A percentile compares a stretch with the other conserved stretches of the same genome.
Evolutionary conservation across 805 yeast genomes (phyloP).

Genomic region (Myxozyma monticola): DNA sequence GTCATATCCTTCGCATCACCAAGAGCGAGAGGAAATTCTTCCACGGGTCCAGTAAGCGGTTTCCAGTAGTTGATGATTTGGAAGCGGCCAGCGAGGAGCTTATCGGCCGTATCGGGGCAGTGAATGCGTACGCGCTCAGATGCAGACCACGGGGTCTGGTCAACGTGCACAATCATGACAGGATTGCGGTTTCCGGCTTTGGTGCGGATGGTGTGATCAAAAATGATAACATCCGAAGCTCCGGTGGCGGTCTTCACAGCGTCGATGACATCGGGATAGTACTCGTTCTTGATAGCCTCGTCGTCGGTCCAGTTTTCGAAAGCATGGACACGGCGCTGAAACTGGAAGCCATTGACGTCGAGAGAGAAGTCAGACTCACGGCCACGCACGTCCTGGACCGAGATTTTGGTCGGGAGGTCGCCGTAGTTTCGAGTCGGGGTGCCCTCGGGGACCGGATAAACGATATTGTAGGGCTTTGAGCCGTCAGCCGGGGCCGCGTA

Average conservation of each 20-base stretch:
- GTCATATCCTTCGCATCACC: slow-evolving; percentile 29
- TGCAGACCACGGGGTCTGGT: slow-evolving; percentile 32
- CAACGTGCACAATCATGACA: slow-evolving; percentile 31
- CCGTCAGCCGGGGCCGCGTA: slow-evolving; percentile 22
- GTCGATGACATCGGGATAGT: slow-evolving; percentile 29
- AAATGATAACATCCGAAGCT: slow-evolving; percentile 28
- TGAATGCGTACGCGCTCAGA: slow-evolving; percentile 29
- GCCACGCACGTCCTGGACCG: slow-evolving; percentile 18
- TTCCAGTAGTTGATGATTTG: slow-evolving; percentile 35
- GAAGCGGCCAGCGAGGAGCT: slow-evolving; percentile 26
- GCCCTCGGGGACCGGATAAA: slow-evolving; percentile 35
- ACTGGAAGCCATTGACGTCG: slow-evolving; percentile 27
- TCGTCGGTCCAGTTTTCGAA: slow-evolving; percentile 25
- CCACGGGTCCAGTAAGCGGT: slow-evolving; percentile 27
- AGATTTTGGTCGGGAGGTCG: neutral
- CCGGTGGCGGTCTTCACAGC: slow-evolving; percentile 32
- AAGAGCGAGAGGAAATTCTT: slow-evolving; percentile 32
- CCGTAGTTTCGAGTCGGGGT: slow-evolving; percentile 26
- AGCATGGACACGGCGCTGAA: slow-evolving; percentile 18
- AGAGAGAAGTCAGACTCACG: slow-evolving; percentile 21
- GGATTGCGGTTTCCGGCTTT: slow-evolving; percentile 30
- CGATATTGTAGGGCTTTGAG: slow-evolving; percentile 31
- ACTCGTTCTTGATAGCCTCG: slow-evolving; percentile 25
- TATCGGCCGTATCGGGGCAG: slow-evolving; percentile 30
- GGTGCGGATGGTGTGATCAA: slow-evolving; percentile 33